Conservation (phyloP, 2,329 filamentous ascomycete species). For the Paecilomyces dactylethromorphus region DNA sequence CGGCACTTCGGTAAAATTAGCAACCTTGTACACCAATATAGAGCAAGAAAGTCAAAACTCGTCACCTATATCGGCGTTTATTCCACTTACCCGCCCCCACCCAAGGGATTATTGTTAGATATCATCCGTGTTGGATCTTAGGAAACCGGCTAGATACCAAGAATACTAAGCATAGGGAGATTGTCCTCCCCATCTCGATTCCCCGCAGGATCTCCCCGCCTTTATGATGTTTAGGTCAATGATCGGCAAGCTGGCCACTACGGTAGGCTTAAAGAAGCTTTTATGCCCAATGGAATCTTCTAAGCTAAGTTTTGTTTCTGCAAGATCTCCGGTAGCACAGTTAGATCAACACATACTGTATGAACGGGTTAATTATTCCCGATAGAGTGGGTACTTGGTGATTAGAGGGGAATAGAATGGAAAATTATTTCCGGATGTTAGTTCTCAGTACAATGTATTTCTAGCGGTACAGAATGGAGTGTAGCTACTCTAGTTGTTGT, state of each 20-base stretch:
- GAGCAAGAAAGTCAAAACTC: neutral
- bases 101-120: neutral
- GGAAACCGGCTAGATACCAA: neutral
- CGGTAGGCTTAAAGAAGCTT: neutral
- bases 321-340: neutral
- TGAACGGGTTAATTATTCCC: neutral
- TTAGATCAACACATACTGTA: neutral
- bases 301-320: neutral
- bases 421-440: neutral
- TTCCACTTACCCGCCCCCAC: neutral
- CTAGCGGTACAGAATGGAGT: neutral
- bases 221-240: neutral
- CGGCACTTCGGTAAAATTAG: neutral
- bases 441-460: neutral
- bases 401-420: neutral
- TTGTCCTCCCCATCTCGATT: neutral
- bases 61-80: neutral
- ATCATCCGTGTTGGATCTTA: neutral
- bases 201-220: neutral
- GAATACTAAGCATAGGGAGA: neutral
- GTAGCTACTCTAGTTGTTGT: neutral
- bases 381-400: neutral
- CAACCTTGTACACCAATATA: neutral
- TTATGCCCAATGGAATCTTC: neutral
- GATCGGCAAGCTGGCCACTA: neutral